A percentile compares a stretch with the other conserved stretches of the same genome.
These are phyloP conservation scores for Colletotrichum viniferum DNA, from an alignment of 2,329 filamentous ascomycete genomes.

Conservation along the genomic window DNA sequence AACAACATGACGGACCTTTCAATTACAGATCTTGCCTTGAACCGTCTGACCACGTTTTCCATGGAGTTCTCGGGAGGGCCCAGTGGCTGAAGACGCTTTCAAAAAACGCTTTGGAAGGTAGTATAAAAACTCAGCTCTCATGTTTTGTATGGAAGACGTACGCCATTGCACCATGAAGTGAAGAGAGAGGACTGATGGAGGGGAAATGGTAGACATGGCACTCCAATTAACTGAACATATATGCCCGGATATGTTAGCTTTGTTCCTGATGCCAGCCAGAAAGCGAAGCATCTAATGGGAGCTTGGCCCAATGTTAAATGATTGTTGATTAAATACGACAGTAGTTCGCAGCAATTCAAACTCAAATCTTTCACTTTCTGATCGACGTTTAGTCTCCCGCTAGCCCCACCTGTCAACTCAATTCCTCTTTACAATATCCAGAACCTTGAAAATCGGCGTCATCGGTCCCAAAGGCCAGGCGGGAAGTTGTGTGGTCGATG, in stretches of 20 bases:
- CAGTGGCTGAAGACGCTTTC: too few species aligned
- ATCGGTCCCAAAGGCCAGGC: not conserved
- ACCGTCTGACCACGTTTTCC: not conserved
- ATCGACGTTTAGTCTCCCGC: not conserved
- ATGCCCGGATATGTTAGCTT: not conserved
- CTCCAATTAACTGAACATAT: not conserved
- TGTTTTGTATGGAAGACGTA: too few species aligned
- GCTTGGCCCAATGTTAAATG: not conserved
- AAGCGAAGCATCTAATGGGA: not conserved
- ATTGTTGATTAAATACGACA: not conserved
- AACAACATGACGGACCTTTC: not conserved
- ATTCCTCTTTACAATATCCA: not conserved
- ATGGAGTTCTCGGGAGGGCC: not conserved
- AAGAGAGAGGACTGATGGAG: too few species aligned
- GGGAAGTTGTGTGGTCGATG: not conserved
- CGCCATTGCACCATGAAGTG: too few species aligned
- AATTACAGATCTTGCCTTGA: not conserved
- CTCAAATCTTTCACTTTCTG: not conserved
- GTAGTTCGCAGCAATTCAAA: not conserved
- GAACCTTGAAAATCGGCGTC: not conserved
- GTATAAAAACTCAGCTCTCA: too few species aligned
- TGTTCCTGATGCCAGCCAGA: not conserved
- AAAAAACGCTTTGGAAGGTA: too few species aligned
- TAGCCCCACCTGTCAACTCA: not conserved
- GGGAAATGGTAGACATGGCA: not conserved